These are phyloP conservation scores for Penicillium sp. DNA, from an alignment of 2,329 filamentous ascomycete genomes.

Conservation along the genomic window DNA sequence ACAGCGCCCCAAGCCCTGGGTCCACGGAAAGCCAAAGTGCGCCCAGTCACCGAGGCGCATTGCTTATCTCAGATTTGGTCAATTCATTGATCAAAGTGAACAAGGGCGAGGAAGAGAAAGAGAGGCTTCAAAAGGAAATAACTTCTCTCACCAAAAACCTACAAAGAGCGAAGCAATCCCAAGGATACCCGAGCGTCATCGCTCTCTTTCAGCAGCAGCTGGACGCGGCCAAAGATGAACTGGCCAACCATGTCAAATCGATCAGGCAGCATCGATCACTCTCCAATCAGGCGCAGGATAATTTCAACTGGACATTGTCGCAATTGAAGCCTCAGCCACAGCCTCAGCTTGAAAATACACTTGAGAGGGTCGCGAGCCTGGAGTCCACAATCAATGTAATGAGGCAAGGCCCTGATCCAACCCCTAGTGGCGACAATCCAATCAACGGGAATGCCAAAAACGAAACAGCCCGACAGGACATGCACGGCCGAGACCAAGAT, in stretches of 20 bases:
- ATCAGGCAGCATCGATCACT: not conserved
- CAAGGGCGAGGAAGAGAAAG: constrained; percentile 26
- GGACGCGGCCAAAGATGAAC: constrained; percentile 7
- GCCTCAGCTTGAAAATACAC: not conserved
- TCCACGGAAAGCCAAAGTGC: not conserved
- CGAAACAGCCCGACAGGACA: not conserved
- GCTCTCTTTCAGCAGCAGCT: constrained; percentile 21
- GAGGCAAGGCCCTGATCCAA: not conserved
- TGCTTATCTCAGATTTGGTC: not conserved
- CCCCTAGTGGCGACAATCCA: not conserved
- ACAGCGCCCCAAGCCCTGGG: not conserved
- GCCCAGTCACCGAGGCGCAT: not conserved
- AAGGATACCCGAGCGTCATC: constrained; percentile 25
- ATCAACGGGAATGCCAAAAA: not conserved
- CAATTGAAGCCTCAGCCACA: not conserved
- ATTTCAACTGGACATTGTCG: not conserved
- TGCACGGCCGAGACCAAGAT: not conserved
- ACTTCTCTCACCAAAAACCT: constrained; percentile 40
- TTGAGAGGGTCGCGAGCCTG: constrained; percentile 17
- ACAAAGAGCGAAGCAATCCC: constrained; percentile 20
- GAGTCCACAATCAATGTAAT: constrained; percentile 14
- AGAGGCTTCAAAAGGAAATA: constrained; percentile 28
- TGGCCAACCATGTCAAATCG: not conserved
- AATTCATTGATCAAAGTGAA: constrained; percentile 1
- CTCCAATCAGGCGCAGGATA: not conserved